Evolutionary conservation across 148 eudicot species (phyloP), one percentile per base, ranked within the genome.

Genomic region (Hydrangea macrophylla): DNA sequence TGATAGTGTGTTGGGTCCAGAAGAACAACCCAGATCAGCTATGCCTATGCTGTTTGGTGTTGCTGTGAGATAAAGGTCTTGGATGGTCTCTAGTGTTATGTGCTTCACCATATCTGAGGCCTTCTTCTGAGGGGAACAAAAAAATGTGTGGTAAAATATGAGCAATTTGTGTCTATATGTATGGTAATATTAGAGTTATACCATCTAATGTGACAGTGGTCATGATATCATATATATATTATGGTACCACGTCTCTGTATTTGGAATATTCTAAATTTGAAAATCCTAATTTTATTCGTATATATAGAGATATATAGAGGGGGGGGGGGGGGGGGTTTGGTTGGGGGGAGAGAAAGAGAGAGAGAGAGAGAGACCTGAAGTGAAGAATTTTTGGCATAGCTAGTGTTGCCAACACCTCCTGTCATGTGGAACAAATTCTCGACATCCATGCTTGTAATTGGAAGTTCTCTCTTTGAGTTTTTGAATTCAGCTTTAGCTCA

Each of bases 21-120:
- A 86, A 5, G 95, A 83, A 55, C 97, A 88, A 9, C 97, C 97
- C 63, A 92, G 75, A 51, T 92, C 97, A 11, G 97, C 92, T 32
- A 92, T 77, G 62, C 78, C 69, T 15, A 92, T 54, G 84, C 80
- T 80, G 64, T 82, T 71, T 9, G 92, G 88, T 20, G 64, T 55
- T 18, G 70, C 70, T 37, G 66, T 11, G 20, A 63, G 9, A 59
- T 80, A 85, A 0, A 84, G 53, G 39, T 87, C 82, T 77, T 75
- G 35, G 1, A 90, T 67, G 60, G 87, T 63, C 35, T 84, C 81
- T 42, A 77, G 62, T 26, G 89, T 79, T 70, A 87, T 77, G 70
- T 80, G 87, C 44, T 90, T 90, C 68, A 81, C 86, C 82, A 79
- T 78, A 18, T 87, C 92, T 5, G 90, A 75, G 3, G 70, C 90